Base-by-base conservation (phyloP, 352 stramenopile species). In the Globisporangium mamillatum region DNA sequence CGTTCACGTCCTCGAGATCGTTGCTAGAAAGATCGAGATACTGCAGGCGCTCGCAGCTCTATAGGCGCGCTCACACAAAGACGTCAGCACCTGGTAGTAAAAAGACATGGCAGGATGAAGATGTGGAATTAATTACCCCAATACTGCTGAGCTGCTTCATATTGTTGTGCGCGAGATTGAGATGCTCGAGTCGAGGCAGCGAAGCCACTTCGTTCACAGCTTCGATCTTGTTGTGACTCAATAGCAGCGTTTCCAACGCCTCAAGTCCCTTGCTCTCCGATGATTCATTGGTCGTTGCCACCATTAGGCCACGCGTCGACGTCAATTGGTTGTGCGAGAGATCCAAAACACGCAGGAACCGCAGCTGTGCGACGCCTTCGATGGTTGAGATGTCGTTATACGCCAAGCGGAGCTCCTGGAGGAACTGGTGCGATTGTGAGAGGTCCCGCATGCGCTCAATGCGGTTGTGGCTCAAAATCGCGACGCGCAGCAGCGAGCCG, bases 321-420 rank as follows among this genome's bases (percentile, higher is more conserved):
- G 68, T 74, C 34, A 94, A 73, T 6, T 64, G 66, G 53, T 94
- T 94, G 73, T 90, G 71, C 18, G 86, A 92, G 2, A 93, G 72
- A 60, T 92, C 82, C 5, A 94, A 60, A 16, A 91, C 66, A 22
- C 85, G 81, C 27, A 94, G 70, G 63, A 90, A 92, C 7, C 79
- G 79, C 25, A 94, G 70, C 6, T 74, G 58, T 18, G 75, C 66
- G 46, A 94, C 63, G 9, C 86, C 81, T 5, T 79, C 71, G 18
- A 92, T 81, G 9, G 77, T 74, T 7, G 66, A 67, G 52, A 92
- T 87, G 4, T 68, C 57, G 55, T 94, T 92, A 55, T 90, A 74
- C 8, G 80, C 74, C 20, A 94, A 68, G 16, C 78, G 60, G 16
- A 94, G 75, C 71, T 94, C 84, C 44, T 86, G 73, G 10, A 94